Percentiles rank a stretch among this genome's conserved stretches.
phyloP scores from a whole-genome alignment of 768 basidiomycete genomes.

The Leccinellum rugosiceps region DNA sequence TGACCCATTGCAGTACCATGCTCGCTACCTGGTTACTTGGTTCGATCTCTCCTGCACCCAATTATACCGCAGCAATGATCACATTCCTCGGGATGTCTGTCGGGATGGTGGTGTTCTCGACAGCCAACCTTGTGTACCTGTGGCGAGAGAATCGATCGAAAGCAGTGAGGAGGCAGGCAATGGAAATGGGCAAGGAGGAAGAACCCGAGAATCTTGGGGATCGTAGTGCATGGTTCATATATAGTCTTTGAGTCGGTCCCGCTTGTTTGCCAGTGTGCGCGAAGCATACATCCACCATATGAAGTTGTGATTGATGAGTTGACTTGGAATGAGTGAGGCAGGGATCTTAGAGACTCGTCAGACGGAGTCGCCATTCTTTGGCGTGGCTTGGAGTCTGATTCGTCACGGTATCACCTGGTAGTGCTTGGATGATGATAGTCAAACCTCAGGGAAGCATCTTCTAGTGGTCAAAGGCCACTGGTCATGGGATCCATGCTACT shows the following conservation, averaged over 20 bases:
- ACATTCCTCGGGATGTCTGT: not conserved
- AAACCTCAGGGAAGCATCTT: too few relatives aligned
- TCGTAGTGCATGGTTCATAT: not conserved
- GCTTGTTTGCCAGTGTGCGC: too few relatives aligned
- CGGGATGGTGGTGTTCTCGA: not conserved
- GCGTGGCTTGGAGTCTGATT: too few relatives aligned
- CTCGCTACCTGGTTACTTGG: not conserved
- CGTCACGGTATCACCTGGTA: too few relatives aligned
- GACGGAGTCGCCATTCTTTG: too few relatives aligned
- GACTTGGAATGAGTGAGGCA: too few relatives aligned
- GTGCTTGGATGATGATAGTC: too few relatives aligned
- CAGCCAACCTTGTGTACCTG: not conserved
- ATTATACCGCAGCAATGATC: not conserved
- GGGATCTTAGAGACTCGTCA: too few relatives aligned
- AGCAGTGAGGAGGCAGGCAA: not conserved
- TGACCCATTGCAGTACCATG: not conserved
- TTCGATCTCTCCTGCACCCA: not conserved
- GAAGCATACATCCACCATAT: too few relatives aligned
- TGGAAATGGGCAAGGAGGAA: not conserved
- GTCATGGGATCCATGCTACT: too few relatives aligned
- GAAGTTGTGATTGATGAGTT: too few relatives aligned
- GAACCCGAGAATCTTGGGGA: not conserved
- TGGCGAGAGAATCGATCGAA: not conserved
- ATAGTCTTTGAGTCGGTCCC: not conserved
- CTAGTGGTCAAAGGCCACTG: too few relatives aligned